phyloP scores from a whole-genome alignment of 495 filamentous ascomycete genomes.

The Halenospora varia region DNA sequence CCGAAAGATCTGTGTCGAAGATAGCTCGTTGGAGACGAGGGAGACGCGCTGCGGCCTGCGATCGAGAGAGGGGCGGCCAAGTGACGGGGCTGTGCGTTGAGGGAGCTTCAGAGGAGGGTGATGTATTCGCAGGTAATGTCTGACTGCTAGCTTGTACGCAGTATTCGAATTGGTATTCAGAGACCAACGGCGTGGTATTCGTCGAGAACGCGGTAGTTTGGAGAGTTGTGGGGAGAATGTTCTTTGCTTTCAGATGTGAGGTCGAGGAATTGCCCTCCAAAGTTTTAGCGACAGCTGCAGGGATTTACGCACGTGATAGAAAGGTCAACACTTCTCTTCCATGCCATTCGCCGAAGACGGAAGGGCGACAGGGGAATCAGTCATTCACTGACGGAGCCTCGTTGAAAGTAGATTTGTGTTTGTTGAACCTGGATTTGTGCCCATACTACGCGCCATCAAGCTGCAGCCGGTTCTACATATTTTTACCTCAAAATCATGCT shows the following conservation, averaged over 20 bases:
- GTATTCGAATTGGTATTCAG: slow-evolving; percentile 9
- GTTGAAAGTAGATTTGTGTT: too few species aligned
- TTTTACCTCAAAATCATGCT: too few species aligned
- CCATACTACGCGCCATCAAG: too few species aligned
- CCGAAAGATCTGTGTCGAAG: neutral
- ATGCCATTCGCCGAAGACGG: too few species aligned
- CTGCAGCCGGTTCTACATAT: too few species aligned
- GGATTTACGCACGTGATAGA: slow-evolving; percentile 4
- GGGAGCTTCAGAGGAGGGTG: neutral
- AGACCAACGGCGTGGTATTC: slow-evolving; percentile 1
- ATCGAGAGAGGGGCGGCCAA: slow-evolving; percentile 8
- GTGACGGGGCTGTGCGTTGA: neutral
- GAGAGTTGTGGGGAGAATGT: slow-evolving; percentile 8
- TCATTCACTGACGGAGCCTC: neutral
- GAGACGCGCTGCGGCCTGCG: neutral
- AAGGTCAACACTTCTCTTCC: neutral
- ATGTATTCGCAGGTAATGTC: neutral
- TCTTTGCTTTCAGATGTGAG: slow-evolving; percentile 2
- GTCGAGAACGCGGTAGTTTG: neutral
- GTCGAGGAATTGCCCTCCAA: slow-evolving; percentile 1
- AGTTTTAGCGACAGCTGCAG: neutral
- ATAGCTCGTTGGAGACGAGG: slow-evolving; percentile 2
- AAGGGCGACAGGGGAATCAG: too few species aligned
- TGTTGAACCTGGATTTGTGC: too few species aligned
- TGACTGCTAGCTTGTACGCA: neutral